Evolutionary conservation across 768 basidiomycete genomes (phyloP).

Genomic region (Auricularia cornea): DNA sequence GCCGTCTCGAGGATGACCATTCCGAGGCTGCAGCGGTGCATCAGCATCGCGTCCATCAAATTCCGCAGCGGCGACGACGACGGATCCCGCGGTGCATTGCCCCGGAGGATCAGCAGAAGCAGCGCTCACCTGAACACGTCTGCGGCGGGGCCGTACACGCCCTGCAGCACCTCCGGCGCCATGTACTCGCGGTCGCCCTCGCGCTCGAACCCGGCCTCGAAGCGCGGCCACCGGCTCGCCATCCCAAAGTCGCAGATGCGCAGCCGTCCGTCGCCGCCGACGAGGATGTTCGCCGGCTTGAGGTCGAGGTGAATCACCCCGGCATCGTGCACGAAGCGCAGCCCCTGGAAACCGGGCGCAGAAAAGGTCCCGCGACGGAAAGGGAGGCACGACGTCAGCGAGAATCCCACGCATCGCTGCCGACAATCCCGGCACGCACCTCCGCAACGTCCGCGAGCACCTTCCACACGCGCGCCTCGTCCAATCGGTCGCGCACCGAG

Average conservation of each 20-base stretch:
- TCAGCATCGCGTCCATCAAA: not conserved
- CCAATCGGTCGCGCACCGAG: slow-evolving; percentile 69
- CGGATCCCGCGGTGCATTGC: no score
- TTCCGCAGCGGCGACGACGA: no score
- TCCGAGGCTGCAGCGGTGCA: slow-evolving; percentile 58
- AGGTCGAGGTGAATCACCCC: slow-evolving; percentile 92
- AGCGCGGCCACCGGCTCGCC: slow-evolving; percentile 86
- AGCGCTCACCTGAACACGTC: slow-evolving; percentile 87
- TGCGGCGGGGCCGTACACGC: slow-evolving; percentile 84
- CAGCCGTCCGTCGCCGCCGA: slow-evolving; percentile 78
- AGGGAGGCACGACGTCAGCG: slow-evolving; percentile 17
- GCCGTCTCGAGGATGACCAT: slow-evolving; percentile 94
- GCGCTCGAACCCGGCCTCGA: slow-evolving; percentile 58
- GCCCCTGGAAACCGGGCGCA: slow-evolving; percentile 42
- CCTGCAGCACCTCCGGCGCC: slow-evolving; percentile 91
- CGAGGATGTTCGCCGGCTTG: slow-evolving; percentile 95
- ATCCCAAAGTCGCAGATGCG: slow-evolving; percentile 99
- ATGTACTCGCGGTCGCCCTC: slow-evolving; percentile 97
- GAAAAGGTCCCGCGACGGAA: slow-evolving; percentile 22
- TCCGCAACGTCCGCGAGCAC: slow-evolving; percentile 82
- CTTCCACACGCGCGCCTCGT: slow-evolving; percentile 95
- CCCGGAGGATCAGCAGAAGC: no score
- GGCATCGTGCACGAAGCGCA: slow-evolving; percentile 81
- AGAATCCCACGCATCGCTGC: not conserved
- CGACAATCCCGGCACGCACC: slow-evolving; percentile 31